Conservation (phyloP, 148 eudicot species). For the Suaeda aralocaspica region DNA sequence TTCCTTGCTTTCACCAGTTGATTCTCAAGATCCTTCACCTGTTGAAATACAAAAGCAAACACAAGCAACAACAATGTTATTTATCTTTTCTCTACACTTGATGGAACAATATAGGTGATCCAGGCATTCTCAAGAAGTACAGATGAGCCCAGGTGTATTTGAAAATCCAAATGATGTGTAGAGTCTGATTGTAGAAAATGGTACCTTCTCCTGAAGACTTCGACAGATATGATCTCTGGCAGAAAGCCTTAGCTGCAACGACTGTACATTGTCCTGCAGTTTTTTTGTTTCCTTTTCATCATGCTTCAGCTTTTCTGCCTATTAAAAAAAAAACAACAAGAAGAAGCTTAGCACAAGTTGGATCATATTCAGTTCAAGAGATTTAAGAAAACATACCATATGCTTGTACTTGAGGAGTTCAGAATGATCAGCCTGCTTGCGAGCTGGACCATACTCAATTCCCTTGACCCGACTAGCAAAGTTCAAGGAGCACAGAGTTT, state of each 20-base stretch:
- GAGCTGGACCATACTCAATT: slow-evolving; percentile 89
- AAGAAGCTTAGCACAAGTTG: too few species aligned
- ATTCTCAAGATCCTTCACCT: slow-evolving; percentile 79
- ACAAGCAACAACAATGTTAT: not conserved
- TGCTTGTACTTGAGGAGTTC: slow-evolving; percentile 89
- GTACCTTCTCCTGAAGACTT: slow-evolving; percentile 84
- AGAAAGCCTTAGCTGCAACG: slow-evolving; percentile 73
- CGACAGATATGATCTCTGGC: slow-evolving; percentile 67
- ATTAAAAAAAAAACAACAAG: slow-evolving; percentile 18
- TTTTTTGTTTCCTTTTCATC: slow-evolving; percentile 88
- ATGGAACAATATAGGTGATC: not conserved
- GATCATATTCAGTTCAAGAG: not conserved
- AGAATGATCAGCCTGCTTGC: slow-evolving; percentile 67
- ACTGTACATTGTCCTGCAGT: slow-evolving; percentile 75
- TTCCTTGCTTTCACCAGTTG: slow-evolving; percentile 77
- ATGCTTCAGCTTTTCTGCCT: slow-evolving; percentile 83
- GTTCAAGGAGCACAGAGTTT: slow-evolving; percentile 87
- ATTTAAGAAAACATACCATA: slow-evolving; percentile 40
- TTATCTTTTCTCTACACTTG: not conserved
- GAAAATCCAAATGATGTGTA: not conserved
- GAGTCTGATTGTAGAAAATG: too few species aligned
- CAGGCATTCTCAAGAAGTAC: not conserved
- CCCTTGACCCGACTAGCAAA: slow-evolving; percentile 96
- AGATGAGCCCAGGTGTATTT: too few species aligned
- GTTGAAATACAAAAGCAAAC: slow-evolving; percentile 35